Evolutionary conservation across 805 yeast species (phyloP).

Genomic region (Pachysolen tannophilus): DNA sequence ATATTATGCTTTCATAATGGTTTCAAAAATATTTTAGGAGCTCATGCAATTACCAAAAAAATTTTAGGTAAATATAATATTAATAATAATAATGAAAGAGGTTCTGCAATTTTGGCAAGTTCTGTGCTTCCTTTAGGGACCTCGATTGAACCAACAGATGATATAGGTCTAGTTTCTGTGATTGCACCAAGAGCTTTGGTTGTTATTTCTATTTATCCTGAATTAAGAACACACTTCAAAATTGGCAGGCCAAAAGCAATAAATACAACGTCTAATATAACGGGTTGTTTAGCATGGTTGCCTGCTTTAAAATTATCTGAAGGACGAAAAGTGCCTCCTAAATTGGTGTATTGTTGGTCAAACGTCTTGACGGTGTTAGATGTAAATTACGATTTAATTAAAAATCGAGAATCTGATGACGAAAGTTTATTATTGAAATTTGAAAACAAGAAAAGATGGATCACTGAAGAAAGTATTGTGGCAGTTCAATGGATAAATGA

Average conservation of each 20-base stretch:
- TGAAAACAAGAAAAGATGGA: slow-evolving; percentile 32
- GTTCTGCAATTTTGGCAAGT: slow-evolving; percentile 27
- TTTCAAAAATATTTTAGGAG: slow-evolving; percentile 46
- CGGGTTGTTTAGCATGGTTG: slow-evolving; percentile 55
- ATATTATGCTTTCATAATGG: slow-evolving; percentile 59
- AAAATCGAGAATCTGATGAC: slow-evolving; percentile 16
- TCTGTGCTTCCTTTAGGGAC: slow-evolving; percentile 56
- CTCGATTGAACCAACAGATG: slow-evolving; percentile 43
- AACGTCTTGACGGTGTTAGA: slow-evolving; percentile 50
- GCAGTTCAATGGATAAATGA: slow-evolving; percentile 50
- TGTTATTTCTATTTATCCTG: slow-evolving; percentile 48
- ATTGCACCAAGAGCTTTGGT: slow-evolving; percentile 42
- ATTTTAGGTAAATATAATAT: slow-evolving; percentile 41
- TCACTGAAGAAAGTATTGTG: slow-evolving; percentile 40
- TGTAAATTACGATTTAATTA: slow-evolving; percentile 26
- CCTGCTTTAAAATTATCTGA: slow-evolving; percentile 35
- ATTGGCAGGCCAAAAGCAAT: slow-evolving; percentile 37
- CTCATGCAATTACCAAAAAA: slow-evolving; percentile 36
- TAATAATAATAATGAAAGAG: background rate
- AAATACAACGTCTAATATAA: slow-evolving; percentile 19
- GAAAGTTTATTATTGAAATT: slow-evolving; percentile 22
- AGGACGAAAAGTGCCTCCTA: slow-evolving; percentile 27
- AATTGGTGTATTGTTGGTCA: slow-evolving; percentile 65
- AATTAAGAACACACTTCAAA: slow-evolving; percentile 44
- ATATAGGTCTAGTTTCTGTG: slow-evolving; percentile 51